Base-by-base conservation (phyloP, 1,284 basidiomycete genomes). In the Leccinum ponderosum region DNA sequence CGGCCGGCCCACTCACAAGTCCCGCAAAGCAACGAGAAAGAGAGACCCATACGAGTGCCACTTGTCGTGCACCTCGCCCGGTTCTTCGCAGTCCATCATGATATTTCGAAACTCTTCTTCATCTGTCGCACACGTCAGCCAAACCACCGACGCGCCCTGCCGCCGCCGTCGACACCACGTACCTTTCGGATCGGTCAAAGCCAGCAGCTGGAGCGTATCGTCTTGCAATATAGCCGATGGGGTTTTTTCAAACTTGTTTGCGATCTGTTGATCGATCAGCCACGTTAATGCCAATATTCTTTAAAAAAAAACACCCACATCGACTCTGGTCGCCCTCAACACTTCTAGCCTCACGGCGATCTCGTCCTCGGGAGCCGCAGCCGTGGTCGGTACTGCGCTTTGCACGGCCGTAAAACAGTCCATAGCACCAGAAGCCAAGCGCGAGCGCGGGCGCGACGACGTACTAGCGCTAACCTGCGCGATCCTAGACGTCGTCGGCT, bases 141-240 rank as follows among this genome's bases (percentile, higher is more conserved):
- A 72, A 50, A 53, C 29, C 29, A 17, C 37, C 14, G n/a, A 17
- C 7, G n/a, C 5, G 11, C n/a, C n/a, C n/a, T n/a, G n/a, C 29
- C 31, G 20, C n/a, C 39, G 15, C 11, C 11, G 35, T 6, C 33
- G 9, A 17, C 3, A 44, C 4, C 4, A 56, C 55, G 5, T 52
- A 68, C 70, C 72, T 56, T 62, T 55, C 1, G 73, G 70, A 25
- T 64, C 22, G 1, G 53, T 64, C 53, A 63, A 33, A 11, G 70
- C 72, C 57, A 72, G 47, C 22, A 63, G 14, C 29, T 75, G 62
- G 7, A 72, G 72, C 12, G 70, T 69, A 37, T 73, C 65, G 8
- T 73, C 72, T 44, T 66, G 63, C 6, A 72, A 47, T 37, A 74
- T 52, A 15, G 57, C 22, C 0, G n/a, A n/a, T n/a, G n/a, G n/a